phyloP scores from a whole-genome alignment of 2,329 filamentous ascomycete species.

The Aspergillus persii region DNA sequence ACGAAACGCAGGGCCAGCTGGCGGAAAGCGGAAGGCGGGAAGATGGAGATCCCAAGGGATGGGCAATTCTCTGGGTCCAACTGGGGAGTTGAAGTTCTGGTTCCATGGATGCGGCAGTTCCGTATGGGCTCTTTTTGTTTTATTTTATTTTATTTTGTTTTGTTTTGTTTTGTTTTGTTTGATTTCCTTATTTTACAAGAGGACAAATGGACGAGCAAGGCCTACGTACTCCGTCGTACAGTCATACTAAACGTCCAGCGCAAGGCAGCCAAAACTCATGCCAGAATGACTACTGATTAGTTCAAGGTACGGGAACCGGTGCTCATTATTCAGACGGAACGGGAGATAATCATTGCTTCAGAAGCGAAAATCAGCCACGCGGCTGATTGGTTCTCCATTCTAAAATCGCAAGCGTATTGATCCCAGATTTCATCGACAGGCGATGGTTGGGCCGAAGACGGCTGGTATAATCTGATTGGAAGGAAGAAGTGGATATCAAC shows the following conservation, averaged over 20 bases:
- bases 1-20: conserved; percentile 21
- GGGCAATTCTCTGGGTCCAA: conserved; percentile 16
- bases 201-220: too few species aligned
- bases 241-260: too few species aligned
- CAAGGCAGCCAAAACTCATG: too few species aligned
- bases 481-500: background rate
- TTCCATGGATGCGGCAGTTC: background rate
- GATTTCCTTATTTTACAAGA: background rate
- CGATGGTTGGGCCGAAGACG: conserved; percentile 2
- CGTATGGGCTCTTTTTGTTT: background rate
- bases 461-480: conserved; percentile 1
- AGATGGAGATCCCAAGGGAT: conserved; percentile 20
- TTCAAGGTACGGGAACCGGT: background rate
- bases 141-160: too few species aligned
- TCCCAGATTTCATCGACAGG: conserved; percentile 6
- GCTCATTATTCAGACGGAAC: conserved; percentile 3
- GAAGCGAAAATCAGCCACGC: conserved; percentile 12
- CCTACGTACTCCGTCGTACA: too few species aligned
- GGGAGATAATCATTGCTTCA: conserved; percentile 8
- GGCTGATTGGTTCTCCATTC: conserved; percentile 10
- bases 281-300: background rate
- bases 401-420: background rate
- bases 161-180: background rate
- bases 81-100: conserved; percentile 1
- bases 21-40: conserved; percentile 24